A percentile compares a stretch with the other conserved stretches of the same genome.
Conservation (phyloP, 805 yeast genomes). For the Sugiyamaella smithiae region DNA sequence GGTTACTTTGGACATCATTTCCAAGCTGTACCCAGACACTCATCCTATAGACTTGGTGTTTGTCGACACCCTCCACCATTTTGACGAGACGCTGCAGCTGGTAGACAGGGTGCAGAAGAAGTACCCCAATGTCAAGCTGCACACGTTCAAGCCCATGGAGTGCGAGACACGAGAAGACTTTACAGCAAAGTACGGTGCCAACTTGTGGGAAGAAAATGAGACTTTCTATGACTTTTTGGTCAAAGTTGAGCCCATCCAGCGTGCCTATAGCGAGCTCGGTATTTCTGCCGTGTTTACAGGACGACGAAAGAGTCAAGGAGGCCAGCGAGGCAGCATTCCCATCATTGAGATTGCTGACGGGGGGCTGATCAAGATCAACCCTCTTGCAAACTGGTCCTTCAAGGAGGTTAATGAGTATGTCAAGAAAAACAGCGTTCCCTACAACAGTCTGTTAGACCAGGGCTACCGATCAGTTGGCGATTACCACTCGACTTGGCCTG, state of each 20-base stretch:
- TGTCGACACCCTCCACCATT: constrained; percentile 87
- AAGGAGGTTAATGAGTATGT: constrained; percentile 66
- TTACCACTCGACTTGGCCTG: constrained; percentile 91
- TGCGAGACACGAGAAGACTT: constrained; percentile 61
- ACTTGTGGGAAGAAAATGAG: constrained; percentile 82
- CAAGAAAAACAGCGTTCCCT: constrained; percentile 71
- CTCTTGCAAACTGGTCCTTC: constrained; percentile 81
- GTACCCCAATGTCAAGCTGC: constrained; percentile 56
- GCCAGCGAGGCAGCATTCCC: constrained; percentile 66
- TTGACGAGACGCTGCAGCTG: constrained; percentile 85
- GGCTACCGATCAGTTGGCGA: constrained; percentile 94
- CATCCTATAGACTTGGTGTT: constrained; percentile 71
- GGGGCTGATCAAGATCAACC: constrained; percentile 81
- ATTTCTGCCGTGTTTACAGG: constrained; percentile 92
- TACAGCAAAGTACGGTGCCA: constrained; percentile 63
- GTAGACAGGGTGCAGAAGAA: constrained; percentile 54
- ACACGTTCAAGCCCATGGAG: constrained; percentile 65
- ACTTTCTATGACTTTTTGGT: constrained; percentile 77
- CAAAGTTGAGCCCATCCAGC: constrained; percentile 87
- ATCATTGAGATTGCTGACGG: constrained; percentile 74
- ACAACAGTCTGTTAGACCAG: constrained; percentile 74
- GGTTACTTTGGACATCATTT: constrained; percentile 79
- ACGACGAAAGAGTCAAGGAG: constrained; percentile 87
- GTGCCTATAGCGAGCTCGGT: constrained; percentile 71
- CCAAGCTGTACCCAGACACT: constrained; percentile 42